Conservation (phyloP, 2,329 filamentous ascomycete genomes). For the Microsporum audouinii region DNA sequence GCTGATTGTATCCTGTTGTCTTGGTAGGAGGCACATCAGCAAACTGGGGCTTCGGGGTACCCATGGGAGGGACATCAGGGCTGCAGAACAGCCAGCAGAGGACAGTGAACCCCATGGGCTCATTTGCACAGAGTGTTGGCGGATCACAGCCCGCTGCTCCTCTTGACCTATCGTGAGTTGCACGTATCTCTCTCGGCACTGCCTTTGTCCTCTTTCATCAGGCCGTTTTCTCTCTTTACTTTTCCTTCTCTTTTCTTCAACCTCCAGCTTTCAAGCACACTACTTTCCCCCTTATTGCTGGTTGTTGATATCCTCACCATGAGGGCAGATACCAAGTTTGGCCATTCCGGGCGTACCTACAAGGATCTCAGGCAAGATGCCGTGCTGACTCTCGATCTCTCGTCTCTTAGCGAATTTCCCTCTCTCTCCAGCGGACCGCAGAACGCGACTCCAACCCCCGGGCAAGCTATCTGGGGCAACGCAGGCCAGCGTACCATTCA, state of each 20-base stretch:
- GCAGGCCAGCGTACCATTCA: constrained; percentile 44
- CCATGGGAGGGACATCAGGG: constrained; percentile 42
- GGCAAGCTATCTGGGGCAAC: constrained; percentile 47
- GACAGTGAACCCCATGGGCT: constrained; percentile 41
- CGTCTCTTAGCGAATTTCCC: constrained; percentile 47
- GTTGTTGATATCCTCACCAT: background rate
- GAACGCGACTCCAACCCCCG: constrained; percentile 41
- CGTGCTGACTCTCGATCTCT: constrained; percentile 12
- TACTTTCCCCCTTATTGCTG: background rate
- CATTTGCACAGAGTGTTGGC: constrained; percentile 47
- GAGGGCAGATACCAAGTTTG: background rate
- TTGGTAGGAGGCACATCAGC: constrained; percentile 39
- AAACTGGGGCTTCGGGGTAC: constrained; percentile 48
- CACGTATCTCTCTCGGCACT: background rate
- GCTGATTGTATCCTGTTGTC: constrained; percentile 4
- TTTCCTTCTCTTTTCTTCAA: background rate
- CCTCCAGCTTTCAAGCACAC: background rate
- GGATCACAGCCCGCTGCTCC: constrained; percentile 43
- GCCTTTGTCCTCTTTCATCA: background rate
- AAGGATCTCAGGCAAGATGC: background rate
- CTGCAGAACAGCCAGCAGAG: constrained; percentile 41
- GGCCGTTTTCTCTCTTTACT: background rate
- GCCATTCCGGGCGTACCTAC: background rate
- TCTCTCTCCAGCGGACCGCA: constrained; percentile 48
- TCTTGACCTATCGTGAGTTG: constrained; percentile 47